Evolutionary conservation across 2,329 filamentous ascomycete species (phyloP).

Genomic region (Scytalidium sp.): DNA sequence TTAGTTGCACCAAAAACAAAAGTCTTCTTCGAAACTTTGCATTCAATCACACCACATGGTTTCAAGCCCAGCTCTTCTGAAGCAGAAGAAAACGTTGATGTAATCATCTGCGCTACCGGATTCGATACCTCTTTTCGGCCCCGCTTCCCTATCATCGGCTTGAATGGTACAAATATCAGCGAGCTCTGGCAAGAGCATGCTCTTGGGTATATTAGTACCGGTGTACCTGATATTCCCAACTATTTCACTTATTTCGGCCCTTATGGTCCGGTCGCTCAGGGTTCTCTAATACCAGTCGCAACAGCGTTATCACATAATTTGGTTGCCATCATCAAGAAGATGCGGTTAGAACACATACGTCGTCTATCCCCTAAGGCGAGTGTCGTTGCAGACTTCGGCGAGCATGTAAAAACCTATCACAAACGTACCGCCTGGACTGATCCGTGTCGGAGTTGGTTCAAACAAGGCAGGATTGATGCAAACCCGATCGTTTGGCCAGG

Average conservation of each 20-base stretch:
- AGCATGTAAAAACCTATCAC: slow-evolving; percentile 54
- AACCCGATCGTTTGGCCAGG: slow-evolving; percentile 69
- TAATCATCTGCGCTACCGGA: slow-evolving; percentile 27
- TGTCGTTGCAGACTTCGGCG: slow-evolving; percentile 56
- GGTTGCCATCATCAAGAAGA: slow-evolving; percentile 52
- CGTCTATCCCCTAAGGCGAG: slow-evolving; percentile 38
- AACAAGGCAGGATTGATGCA: slow-evolving; percentile 52
- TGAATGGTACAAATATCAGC: background rate
- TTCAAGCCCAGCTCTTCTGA: slow-evolving; percentile 25
- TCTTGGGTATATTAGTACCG: slow-evolving; percentile 1
- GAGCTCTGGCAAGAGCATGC: slow-evolving; percentile 7
- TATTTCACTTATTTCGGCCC: slow-evolving; percentile 14
- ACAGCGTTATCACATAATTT: slow-evolving; percentile 63
- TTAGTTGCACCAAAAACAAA: slow-evolving; percentile 25
- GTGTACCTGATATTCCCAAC: slow-evolving; percentile 11
- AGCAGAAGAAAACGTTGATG: slow-evolving; percentile 22
- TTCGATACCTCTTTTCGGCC: slow-evolving; percentile 1
- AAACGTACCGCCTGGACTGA: slow-evolving; percentile 50
- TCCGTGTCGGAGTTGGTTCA: slow-evolving; percentile 69
- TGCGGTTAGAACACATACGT: slow-evolving; percentile 48
- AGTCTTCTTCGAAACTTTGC: slow-evolving; percentile 39
- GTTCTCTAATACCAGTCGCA: slow-evolving; percentile 58
- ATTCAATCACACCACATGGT: slow-evolving; percentile 33
- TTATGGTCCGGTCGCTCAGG: slow-evolving; percentile 47
- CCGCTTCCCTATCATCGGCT: slow-evolving; percentile 1